Conservation (phyloP, 2,329 filamentous ascomycete species). For the Davidsoniella australis region DNA sequence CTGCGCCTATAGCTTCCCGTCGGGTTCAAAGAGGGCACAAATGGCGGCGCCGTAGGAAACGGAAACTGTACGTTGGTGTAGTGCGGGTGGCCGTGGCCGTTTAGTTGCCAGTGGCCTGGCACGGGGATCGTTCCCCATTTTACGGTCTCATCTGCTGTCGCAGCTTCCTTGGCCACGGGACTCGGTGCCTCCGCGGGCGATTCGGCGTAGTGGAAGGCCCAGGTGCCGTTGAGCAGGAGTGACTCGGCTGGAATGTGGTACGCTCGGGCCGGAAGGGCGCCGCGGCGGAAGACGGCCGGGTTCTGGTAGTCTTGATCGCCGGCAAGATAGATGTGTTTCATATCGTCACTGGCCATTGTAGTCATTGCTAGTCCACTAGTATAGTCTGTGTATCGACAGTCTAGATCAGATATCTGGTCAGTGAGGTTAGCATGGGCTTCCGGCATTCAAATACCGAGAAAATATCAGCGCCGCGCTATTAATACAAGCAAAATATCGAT, state of each 20-base stretch:
- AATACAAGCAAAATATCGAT: too few species aligned
- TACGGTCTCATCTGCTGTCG: not conserved
- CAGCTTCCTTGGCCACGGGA: not conserved
- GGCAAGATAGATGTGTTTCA: not conserved
- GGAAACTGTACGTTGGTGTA: constrained; percentile 56
- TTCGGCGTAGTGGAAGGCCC: constrained; percentile 36
- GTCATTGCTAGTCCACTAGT: too few species aligned
- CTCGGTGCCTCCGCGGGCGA: constrained; percentile 25
- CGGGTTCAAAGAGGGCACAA: constrained; percentile 43
- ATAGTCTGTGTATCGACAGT: too few species aligned
- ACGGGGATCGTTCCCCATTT: constrained; percentile 37
- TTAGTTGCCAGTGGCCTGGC: constrained; percentile 54
- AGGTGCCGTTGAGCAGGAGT: constrained; percentile 35
- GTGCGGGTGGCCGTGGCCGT: constrained; percentile 49
- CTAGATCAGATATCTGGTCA: too few species aligned
- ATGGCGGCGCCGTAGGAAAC: constrained; percentile 48
- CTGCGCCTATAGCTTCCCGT: constrained; percentile 41
- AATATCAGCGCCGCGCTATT: too few species aligned
- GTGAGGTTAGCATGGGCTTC: too few species aligned
- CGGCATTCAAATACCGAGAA: too few species aligned
- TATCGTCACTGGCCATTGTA: too few species aligned
- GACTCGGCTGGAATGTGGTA: constrained; percentile 35
- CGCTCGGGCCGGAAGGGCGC: constrained; percentile 33
- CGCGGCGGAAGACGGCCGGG: constrained; percentile 33
- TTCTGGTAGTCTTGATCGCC: constrained; percentile 31